phyloP scores from a whole-genome alignment of 495 filamentous ascomycete genomes.

The Parachaetomium inaequale region DNA sequence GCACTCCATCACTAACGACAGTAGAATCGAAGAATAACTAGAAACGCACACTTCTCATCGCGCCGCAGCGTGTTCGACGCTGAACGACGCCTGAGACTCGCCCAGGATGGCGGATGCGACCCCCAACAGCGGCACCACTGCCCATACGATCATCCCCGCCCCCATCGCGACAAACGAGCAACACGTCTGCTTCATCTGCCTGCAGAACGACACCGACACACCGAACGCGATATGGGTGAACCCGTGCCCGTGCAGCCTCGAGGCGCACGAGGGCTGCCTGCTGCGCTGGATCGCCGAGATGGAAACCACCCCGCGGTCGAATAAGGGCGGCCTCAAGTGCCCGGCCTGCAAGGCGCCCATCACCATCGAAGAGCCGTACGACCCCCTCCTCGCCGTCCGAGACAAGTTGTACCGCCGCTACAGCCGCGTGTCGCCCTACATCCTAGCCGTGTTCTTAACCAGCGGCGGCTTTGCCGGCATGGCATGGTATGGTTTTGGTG shows the following conservation, averaged over 20 bases:
- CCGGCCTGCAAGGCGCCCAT: slow-evolving; percentile 87
- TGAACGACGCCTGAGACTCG: background rate
- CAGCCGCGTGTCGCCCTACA: slow-evolving; percentile 55
- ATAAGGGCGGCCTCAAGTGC: slow-evolving; percentile 63
- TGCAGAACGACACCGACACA: slow-evolving; percentile 66
- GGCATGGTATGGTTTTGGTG: slow-evolving; percentile 38
- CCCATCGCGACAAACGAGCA: slow-evolving; percentile 34
- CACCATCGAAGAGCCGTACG: slow-evolving; percentile 64
- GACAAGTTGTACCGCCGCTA: slow-evolving; percentile 53
- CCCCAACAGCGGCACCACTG: background rate
- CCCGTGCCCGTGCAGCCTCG: slow-evolving; percentile 83
- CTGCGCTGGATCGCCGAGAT: slow-evolving; percentile 86
- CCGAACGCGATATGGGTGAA: slow-evolving; percentile 72
- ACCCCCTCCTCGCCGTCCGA: slow-evolving; percentile 59
- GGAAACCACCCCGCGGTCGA: slow-evolving; percentile 52
- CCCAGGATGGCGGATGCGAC: slow-evolving; percentile 2
- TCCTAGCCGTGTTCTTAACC: slow-evolving; percentile 53
- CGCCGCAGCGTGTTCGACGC: background rate
- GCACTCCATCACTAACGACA: background rate
- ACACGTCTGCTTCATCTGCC: slow-evolving; percentile 90
- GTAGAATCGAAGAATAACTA: background rate
- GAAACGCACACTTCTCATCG: background rate
- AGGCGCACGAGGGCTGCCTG: slow-evolving; percentile 86
- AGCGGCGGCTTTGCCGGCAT: slow-evolving; percentile 49
- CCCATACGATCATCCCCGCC: slow-evolving; percentile 9